Evolutionary conservation across 345 rosid genomes (phyloP).

Genomic region (Theobroma cacao): DNA sequence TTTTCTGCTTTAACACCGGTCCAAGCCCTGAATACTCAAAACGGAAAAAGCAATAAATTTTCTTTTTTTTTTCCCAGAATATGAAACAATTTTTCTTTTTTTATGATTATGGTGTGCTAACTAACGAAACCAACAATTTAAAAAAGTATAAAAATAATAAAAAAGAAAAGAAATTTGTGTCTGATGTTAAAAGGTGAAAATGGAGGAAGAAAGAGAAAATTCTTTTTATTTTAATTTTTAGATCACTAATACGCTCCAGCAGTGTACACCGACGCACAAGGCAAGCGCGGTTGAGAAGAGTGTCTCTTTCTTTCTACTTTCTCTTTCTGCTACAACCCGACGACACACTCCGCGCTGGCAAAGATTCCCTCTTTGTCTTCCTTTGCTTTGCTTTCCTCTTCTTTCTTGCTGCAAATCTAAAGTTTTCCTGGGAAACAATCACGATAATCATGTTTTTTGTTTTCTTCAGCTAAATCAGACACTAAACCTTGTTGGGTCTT

Average conservation of each 20-base stretch:
- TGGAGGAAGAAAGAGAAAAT: neutral
- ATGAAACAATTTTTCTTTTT: neutral
- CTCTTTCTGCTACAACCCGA: slow-evolving; percentile 43
- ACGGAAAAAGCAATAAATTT: neutral
- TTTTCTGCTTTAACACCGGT: neutral
- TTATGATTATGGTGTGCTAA: neutral
- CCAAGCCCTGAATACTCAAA: neutral
- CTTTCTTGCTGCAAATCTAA: slow-evolving; percentile 16
- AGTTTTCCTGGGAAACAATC: slow-evolving; percentile 35
- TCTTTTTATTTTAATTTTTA: neutral
- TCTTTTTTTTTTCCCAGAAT: neutral
- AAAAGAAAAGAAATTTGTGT: too few relatives aligned
- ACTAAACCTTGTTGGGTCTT: slow-evolving; percentile 4
- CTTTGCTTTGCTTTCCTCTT: neutral
- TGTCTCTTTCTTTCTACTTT: slow-evolving; percentile 12
- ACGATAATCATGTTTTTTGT: slow-evolving; percentile 15
- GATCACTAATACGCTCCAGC: neutral
- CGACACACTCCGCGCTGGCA: slow-evolving; percentile 74
- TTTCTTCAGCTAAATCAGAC: slow-evolving; percentile 9
- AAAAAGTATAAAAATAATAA: neutral
- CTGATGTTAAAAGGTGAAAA: neutral
- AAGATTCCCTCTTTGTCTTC: slow-evolving; percentile 49
- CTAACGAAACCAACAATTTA: neutral
- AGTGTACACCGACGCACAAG: neutral
- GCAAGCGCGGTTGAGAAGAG: neutral